Percentiles rank a stretch among this genome's conserved stretches.
Conservation (phyloP, 2,329 filamentous ascomycete species). For the Exophiala bonariae region DNA sequence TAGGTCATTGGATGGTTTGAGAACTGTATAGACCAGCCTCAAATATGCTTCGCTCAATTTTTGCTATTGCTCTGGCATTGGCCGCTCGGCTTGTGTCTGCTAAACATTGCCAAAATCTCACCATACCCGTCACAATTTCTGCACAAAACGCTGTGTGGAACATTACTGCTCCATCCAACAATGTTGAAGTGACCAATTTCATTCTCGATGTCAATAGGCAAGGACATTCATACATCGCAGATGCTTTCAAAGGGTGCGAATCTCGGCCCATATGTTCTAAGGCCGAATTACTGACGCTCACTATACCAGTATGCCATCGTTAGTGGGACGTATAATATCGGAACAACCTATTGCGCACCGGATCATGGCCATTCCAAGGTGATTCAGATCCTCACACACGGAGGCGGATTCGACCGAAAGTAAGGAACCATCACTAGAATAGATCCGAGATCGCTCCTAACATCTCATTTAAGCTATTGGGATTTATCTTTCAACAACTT, state of each 20-base stretch:
- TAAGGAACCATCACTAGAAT: background rate
- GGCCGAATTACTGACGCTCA: constrained; percentile 5
- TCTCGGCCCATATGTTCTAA: no score
- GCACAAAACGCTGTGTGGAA: constrained; percentile 57
- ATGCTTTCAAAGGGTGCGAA: constrained; percentile 24
- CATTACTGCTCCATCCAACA: constrained; percentile 45
- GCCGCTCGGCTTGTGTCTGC: constrained; percentile 17
- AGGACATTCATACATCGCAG: constrained; percentile 45
- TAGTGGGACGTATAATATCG: constrained; percentile 58
- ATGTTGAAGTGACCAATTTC: constrained; percentile 60
- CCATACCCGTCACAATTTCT: constrained; percentile 56
- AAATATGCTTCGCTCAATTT: no score
- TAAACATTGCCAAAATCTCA: constrained; percentile 50
- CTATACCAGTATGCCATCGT: constrained; percentile 48
- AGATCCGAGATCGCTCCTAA: no score
- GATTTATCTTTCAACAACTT: background rate
- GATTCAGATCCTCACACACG: constrained; percentile 7
- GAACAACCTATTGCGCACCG: constrained; percentile 62
- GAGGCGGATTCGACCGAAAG: constrained; percentile 2
- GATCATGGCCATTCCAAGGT: constrained; percentile 34
- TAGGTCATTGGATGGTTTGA: no score
- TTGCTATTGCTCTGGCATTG: constrained; percentile 1
- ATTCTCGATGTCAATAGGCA: constrained; percentile 50
- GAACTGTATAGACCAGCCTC: no score
- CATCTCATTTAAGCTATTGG: background rate